Evolutionary conservation across 345 rosid genomes (phyloP).

Genomic region (Reutealis trisperma): DNA sequence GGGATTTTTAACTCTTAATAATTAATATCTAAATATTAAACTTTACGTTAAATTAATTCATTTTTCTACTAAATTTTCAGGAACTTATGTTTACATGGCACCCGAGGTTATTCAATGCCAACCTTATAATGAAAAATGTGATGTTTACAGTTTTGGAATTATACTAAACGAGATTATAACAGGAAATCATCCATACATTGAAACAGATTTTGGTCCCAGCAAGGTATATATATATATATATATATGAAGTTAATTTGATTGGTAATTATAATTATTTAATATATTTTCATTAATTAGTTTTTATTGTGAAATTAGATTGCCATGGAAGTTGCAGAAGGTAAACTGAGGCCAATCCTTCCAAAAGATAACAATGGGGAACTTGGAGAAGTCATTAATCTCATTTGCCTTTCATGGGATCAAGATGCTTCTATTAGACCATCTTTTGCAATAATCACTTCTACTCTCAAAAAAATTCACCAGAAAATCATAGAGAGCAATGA

Average conservation of each 20-base stretch:
- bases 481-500: neutral
- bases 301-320: constrained; percentile 43
- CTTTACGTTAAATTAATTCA: no score
- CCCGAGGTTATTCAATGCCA: constrained; percentile 61
- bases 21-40: no score
- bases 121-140: constrained; percentile 63
- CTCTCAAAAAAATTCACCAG: constrained; percentile 27
- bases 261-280: neutral
- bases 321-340: constrained; percentile 54
- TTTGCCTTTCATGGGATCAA: constrained; percentile 46
- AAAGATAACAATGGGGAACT: constrained; percentile 30
- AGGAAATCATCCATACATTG: constrained; percentile 47
- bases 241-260: neutral
- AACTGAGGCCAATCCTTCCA: constrained; percentile 48
- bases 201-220: constrained; percentile 42
- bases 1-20: no score
- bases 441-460: constrained; percentile 41
- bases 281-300: neutral
- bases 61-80: constrained; percentile 14
- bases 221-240: constrained; percentile 32
- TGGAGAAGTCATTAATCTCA: constrained; percentile 39
- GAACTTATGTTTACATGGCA: constrained; percentile 66
- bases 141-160: constrained; percentile 54
- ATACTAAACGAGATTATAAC: constrained; percentile 57
- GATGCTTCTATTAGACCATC: constrained; percentile 49